These are phyloP conservation scores for Cicer pinnatifidum DNA, from an alignment of 306 rosid species.

Conservation along the genomic window DNA sequence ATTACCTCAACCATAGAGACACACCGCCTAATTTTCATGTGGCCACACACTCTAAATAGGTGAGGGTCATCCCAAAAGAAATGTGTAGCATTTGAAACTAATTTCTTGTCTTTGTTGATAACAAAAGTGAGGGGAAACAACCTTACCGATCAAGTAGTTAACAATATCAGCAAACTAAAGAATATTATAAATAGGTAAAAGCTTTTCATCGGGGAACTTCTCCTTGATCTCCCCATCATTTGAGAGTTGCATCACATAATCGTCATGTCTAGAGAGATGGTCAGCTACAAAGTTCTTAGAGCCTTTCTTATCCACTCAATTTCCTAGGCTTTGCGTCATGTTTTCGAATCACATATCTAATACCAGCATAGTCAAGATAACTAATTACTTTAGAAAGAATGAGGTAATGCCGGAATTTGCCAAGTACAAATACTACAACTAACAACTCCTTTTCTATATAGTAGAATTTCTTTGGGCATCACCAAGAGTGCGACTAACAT, in stretches of 20 bases:
- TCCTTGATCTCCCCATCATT: background rate
- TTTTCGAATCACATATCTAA: background rate
- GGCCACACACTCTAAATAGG: background rate
- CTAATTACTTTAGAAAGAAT: background rate
- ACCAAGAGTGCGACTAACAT: too few species aligned
- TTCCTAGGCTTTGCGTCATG: background rate
- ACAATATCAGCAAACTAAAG: too few species aligned
- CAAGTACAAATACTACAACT: background rate
- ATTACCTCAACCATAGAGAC: too few species aligned
- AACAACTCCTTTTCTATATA: background rate
- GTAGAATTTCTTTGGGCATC: too few species aligned
- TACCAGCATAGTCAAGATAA: background rate
- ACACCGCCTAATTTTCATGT: too few species aligned
- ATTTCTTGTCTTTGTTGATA: background rate
- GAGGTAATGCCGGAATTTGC: background rate
- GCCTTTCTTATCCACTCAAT: background rate
- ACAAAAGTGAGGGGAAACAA: background rate
- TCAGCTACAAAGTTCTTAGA: background rate
- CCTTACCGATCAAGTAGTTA: background rate
- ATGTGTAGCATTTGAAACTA: background rate
- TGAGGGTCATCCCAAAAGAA: background rate
- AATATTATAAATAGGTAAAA: too few species aligned
- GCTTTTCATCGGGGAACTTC: background rate
- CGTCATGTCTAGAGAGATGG: background rate
- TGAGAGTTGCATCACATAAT: background rate